phyloP scores from a whole-genome alignment of 148 eudicot species.

The Amaranthus palmeri region DNA sequence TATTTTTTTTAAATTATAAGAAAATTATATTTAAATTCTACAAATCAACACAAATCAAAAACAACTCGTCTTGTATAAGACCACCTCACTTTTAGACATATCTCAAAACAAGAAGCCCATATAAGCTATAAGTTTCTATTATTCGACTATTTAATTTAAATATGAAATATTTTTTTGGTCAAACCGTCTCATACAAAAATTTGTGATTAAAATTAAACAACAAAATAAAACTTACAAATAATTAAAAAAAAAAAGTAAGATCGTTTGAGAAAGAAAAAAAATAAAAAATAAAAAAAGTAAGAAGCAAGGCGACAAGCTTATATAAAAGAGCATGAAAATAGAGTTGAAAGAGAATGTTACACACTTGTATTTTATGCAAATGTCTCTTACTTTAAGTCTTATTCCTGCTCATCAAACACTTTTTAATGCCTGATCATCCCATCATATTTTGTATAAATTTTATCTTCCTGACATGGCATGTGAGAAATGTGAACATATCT shows the following conservation, averaged over 20 bases:
- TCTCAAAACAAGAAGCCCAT: no score
- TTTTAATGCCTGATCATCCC: conserved; percentile 12
- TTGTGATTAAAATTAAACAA: no score
- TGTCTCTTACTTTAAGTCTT: background rate
- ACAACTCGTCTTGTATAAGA: no score
- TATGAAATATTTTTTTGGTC: no score
- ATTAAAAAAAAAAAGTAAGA: background rate
- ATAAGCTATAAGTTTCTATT: no score
- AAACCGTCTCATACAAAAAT: no score
- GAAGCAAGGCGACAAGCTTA: no score
- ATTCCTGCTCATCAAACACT: background rate
- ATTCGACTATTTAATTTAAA: no score
- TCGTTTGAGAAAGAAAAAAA: background rate
- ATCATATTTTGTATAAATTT: conserved; percentile 2
- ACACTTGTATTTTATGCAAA: background rate
- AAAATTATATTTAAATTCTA: no score
- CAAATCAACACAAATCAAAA: no score
- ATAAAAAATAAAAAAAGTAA: background rate
- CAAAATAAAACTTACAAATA: background rate
- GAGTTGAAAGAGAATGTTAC: background rate
- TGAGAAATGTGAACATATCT: conserved; percentile 14
- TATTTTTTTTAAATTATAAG: no score
- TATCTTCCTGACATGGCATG: conserved; percentile 14
- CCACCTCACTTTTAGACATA: no score
- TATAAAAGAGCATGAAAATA: background rate